A percentile compares a stretch with the other conserved stretches of the same genome.
These are phyloP conservation scores for Gossypium trilobum DNA, from an alignment of 441 rosid genomes.

Conservation along the genomic window DNA sequence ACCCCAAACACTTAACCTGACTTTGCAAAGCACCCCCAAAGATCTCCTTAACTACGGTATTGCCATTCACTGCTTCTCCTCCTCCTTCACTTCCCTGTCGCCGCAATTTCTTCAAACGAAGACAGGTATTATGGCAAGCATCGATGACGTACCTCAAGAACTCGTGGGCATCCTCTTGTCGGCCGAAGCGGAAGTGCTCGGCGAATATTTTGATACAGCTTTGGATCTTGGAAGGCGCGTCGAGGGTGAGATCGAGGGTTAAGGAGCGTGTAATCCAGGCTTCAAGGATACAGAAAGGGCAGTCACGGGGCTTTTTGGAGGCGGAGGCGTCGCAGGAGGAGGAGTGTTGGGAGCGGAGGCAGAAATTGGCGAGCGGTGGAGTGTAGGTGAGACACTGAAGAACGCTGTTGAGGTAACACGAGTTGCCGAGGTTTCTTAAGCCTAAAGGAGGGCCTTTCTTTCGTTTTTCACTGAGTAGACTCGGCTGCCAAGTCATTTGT, in stretches of 20 bases:
- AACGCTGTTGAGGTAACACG: slow-evolving; percentile 94
- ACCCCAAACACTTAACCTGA: slow-evolving; percentile 81
- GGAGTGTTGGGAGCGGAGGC: slow-evolving; percentile 72
- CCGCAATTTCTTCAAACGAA: slow-evolving; percentile 68
- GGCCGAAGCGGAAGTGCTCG: slow-evolving; percentile 64
- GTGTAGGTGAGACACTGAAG: slow-evolving; percentile 98
- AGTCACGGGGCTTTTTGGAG: slow-evolving; percentile 55
- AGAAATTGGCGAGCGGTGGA: slow-evolving; percentile 95
- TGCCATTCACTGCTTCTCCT: slow-evolving; percentile 24
- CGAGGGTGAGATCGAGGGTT: slow-evolving; percentile 42
- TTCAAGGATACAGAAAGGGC: slow-evolving; percentile 86
- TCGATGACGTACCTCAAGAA: slow-evolving; percentile 82
- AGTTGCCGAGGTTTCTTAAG: slow-evolving; percentile 82
- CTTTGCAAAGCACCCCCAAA: slow-evolving; percentile 92
- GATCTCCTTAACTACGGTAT: slow-evolving; percentile 65
- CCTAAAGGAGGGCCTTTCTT: slow-evolving; percentile 79
- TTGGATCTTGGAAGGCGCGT: slow-evolving; percentile 60
- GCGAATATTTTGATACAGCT: slow-evolving; percentile 59
- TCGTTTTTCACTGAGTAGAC: slow-evolving; percentile 62
- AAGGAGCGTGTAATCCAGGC: slow-evolving; percentile 67
- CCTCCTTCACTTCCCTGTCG: slow-evolving; percentile 33
- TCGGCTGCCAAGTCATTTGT: slow-evolving; percentile 97
- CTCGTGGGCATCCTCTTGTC: slow-evolving; percentile 95
- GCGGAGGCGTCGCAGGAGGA: slow-evolving; percentile 61
- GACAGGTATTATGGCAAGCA: slow-evolving; percentile 81